A percentile compares a stretch with the other conserved stretches of the same genome.
Conservation (phyloP, 2,329 filamentous ascomycete species). For the Neophaeococcomyces aloes region DNA sequence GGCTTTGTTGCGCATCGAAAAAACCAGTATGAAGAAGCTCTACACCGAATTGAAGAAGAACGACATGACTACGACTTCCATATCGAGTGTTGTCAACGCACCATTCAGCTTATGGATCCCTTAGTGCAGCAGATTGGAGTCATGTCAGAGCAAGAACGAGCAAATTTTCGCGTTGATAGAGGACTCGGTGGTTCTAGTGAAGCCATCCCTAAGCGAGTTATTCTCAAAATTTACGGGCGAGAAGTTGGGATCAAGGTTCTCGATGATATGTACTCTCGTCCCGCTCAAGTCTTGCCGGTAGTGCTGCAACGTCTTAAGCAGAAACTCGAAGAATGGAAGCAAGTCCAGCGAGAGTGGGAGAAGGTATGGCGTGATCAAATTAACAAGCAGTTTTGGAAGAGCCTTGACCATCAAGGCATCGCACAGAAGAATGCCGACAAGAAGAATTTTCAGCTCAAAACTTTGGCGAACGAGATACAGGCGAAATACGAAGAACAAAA, state of each 20-base stretch:
- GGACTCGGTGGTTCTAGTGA: conserved; percentile 87
- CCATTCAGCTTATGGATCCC: conserved; percentile 89
- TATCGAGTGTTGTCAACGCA: conserved; percentile 88
- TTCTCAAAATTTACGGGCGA: conserved; percentile 91
- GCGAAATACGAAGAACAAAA: conserved; percentile 86
- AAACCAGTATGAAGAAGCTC: conserved; percentile 85
- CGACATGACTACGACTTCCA: conserved; percentile 98
- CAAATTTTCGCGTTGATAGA: conserved; percentile 65
- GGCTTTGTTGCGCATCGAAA: conserved; percentile 97
- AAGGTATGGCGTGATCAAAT: conserved; percentile 98
- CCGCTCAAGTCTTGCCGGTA: conserved; percentile 78
- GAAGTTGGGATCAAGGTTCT: conserved; percentile 79
- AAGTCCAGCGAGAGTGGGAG: conserved; percentile 94
- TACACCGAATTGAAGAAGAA: conserved; percentile 95
- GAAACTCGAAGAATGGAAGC: conserved; percentile 96
- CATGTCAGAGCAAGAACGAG: conserved; percentile 62
- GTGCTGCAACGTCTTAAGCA: conserved; percentile 83
- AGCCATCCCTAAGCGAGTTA: conserved; percentile 90
- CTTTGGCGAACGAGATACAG: conserved; percentile 80
- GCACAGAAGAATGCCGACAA: conserved; percentile 83
- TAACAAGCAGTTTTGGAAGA: conserved; percentile 88
- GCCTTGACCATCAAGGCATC: conserved; percentile 91
- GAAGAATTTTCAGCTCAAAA: conserved; percentile 79
- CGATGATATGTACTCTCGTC: conserved; percentile 71
- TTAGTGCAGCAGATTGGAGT: conserved; percentile 82